Conservation (phyloP, 2,329 filamentous ascomycete genomes). For the Chrysoporthe puriensis region DNA sequence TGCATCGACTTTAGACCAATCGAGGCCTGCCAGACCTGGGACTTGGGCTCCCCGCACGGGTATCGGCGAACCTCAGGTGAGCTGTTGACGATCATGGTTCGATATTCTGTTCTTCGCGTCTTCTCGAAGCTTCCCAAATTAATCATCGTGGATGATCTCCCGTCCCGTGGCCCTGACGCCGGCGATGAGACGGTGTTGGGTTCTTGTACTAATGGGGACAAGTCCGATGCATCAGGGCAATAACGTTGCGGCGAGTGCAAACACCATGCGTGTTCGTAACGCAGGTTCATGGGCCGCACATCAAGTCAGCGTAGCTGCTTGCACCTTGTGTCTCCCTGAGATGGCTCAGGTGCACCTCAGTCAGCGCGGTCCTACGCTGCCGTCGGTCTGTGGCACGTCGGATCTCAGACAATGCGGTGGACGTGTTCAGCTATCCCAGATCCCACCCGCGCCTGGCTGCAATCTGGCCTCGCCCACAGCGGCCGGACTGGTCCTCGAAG, state of each 20-base stretch:
- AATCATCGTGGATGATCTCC: neutral
- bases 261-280: neutral
- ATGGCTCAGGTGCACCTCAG: neutral
- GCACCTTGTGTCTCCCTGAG: neutral
- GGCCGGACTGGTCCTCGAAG: neutral
- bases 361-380: conserved; percentile 4
- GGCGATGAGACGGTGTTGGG: neutral
- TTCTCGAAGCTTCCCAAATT: neutral
- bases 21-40: neutral
- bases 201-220: neutral
- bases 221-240: neutral
- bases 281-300: neutral
- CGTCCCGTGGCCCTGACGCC: no score
- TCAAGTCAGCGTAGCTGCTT: neutral
- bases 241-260: neutral
- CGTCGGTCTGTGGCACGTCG: conserved; percentile 17
- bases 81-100: neutral
- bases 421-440: conserved; percentile 17
- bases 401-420: conserved; percentile 27
- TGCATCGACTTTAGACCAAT: neutral
- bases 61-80: neutral
- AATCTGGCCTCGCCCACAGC: neutral
- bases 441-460: neutral
- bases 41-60: neutral
- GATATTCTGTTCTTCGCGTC: neutral